Percentiles rank a stretch among this genome's conserved stretches.
These are phyloP conservation scores for Coemansia guatemalensis DNA, from an alignment of 192 early-diverging fungal species.

Conservation along the genomic window DNA sequence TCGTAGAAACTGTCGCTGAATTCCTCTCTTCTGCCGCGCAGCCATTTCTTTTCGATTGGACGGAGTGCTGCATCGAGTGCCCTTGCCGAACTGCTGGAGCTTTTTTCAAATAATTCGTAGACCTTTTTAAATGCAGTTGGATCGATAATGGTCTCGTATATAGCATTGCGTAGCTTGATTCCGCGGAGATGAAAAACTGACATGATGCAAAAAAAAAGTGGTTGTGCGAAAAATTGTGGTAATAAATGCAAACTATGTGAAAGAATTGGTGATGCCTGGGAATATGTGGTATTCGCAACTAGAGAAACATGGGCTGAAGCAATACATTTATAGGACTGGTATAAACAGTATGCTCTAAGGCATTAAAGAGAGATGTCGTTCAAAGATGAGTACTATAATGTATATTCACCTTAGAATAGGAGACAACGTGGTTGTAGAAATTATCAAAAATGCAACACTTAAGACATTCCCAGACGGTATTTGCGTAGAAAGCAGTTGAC, in stretches of 20 bases:
- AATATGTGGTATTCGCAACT: no score
- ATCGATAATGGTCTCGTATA: conserved; percentile 1
- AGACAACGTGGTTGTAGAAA: no score
- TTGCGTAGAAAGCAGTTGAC: no score
- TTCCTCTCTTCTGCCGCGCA: conserved; percentile 4
- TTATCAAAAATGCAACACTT: no score
- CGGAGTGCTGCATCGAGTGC: conserved; percentile 9
- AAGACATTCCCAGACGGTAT: no score
- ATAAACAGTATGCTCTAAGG: neutral
- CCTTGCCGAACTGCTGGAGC: neutral
- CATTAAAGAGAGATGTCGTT: neutral
- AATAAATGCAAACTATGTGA: neutral
- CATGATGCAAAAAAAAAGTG: conserved; percentile 6
- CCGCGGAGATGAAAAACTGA: conserved; percentile 13
- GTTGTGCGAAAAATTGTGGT: neutral
- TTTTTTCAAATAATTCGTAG: neutral
- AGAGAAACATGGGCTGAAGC: no score
- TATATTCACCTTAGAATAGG: no score
- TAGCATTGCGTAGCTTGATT: conserved; percentile 14
- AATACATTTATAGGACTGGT: no score
- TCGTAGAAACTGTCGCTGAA: neutral
- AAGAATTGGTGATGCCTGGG: no score
- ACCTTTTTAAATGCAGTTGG: neutral
- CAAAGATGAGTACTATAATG: no score
- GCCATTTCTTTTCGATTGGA: conserved; percentile 23